Conservation (phyloP, 73 alveolate genomes). For the Tetrahymena elliotti region DNA sequence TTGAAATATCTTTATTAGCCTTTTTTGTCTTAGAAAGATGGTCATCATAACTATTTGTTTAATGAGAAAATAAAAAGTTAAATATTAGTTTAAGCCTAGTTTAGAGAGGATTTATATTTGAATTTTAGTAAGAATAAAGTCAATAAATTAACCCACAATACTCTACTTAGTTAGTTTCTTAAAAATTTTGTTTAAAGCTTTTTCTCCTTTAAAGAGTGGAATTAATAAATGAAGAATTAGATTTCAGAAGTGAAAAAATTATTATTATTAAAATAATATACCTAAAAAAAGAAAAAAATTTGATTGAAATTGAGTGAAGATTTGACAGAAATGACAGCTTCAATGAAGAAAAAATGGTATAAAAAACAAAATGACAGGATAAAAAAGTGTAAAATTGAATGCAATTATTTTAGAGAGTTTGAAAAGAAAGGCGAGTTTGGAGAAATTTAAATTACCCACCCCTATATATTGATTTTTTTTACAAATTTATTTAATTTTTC, state of each 20-base stretch:
- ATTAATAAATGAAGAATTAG: background rate
- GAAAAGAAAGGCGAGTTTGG: background rate
- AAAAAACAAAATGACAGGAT: background rate
- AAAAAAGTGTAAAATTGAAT: background rate
- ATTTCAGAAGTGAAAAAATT: too few relatives aligned
- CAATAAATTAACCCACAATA: background rate
- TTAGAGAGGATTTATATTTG: background rate
- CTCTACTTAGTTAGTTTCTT: background rate
- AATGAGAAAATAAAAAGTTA: background rate
- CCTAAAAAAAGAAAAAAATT: too few relatives aligned
- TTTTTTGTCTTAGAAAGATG: background rate
- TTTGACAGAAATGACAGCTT: background rate
- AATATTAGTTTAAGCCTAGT: background rate
- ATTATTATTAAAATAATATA: too few relatives aligned
- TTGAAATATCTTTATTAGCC: background rate
- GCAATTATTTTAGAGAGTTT: background rate
- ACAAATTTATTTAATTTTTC: background rate
- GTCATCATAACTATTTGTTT: background rate
- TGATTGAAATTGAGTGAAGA: background rate
- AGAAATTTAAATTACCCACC: background rate
- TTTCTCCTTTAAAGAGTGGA: background rate
- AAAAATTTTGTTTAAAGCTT: background rate
- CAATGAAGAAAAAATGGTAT: background rate
- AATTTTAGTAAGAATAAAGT: background rate
- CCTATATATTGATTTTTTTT: background rate